phyloP scores from a whole-genome alignment of 2,329 filamentous ascomycete species.

The Blastomyces parvus region DNA sequence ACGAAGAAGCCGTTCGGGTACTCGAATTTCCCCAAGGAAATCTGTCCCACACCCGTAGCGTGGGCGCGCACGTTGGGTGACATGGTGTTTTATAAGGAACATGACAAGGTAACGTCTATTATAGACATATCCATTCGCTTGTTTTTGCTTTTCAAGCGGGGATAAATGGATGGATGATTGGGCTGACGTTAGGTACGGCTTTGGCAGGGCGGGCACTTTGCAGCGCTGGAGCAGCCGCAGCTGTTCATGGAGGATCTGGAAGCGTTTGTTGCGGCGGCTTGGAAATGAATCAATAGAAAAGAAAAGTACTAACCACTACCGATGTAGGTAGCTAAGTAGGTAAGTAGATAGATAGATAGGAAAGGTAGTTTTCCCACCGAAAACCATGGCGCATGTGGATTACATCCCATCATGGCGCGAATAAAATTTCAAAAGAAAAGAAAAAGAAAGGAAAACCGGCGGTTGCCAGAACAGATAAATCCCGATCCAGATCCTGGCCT shows the following conservation, averaged over 20 bases:
- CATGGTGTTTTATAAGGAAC: background rate
- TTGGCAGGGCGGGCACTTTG: slow-evolving; percentile 2
- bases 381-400: too few species aligned
- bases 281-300: background rate
- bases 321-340: too few species aligned
- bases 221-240: background rate
- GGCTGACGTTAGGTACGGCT: background rate
- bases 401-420: too few species aligned
- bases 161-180: too few species aligned
- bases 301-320: too few species aligned
- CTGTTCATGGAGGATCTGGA: slow-evolving; percentile 4
- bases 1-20: background rate
- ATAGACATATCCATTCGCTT: too few species aligned
- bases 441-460: too few species aligned
- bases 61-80: background rate
- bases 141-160: too few species aligned
- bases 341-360: background rate
- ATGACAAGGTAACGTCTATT: background rate
- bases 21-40: background rate
- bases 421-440: too few species aligned
- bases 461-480: too few species aligned
- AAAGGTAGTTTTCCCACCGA: too few species aligned
- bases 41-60: background rate
- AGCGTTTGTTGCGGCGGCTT: background rate
- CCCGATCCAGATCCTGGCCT: too few species aligned